Evolutionary conservation across 257 asterid genomes (phyloP).

Genomic region (Misopates orontium): DNA sequence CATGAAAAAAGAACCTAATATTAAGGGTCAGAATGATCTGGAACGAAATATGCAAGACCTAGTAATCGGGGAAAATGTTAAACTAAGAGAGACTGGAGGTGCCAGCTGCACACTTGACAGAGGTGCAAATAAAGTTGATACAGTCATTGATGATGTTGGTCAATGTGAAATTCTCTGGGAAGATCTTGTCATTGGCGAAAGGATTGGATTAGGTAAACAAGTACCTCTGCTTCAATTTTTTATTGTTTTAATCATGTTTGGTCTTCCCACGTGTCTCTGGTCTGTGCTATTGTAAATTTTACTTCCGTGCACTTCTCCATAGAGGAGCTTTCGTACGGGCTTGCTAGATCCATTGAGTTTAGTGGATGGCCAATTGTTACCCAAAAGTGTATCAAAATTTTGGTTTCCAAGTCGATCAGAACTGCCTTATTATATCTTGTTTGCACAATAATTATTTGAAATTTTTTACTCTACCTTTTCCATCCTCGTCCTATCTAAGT

Average conservation of each 20-base stretch:
- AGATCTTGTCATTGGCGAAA: slow-evolving; percentile 91
- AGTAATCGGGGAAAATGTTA: slow-evolving; percentile 31
- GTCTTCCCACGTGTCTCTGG: slow-evolving; percentile 17
- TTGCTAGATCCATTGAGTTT: slow-evolving; percentile 11
- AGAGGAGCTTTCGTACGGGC: slow-evolving; percentile 16
- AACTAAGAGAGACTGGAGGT: slow-evolving; percentile 44
- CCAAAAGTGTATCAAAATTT: slow-evolving; percentile 23
- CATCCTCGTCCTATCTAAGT: slow-evolving; percentile 17
- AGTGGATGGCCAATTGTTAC: slow-evolving; percentile 15
- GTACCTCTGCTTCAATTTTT: neutral
- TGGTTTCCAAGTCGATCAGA: neutral
- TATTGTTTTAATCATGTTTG: slow-evolving; percentile 19
- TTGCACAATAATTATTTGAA: slow-evolving; percentile 7
- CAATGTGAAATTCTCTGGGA: slow-evolving; percentile 99
- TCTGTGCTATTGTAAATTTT: neutral
- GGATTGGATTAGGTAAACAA: slow-evolving; percentile 94
- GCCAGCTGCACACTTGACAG: slow-evolving; percentile 42
- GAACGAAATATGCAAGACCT: slow-evolving; percentile 41
- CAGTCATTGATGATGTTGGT: slow-evolving; percentile 90
- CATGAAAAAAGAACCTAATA: slow-evolving; percentile 34
- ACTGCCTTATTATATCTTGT: slow-evolving; percentile 4
- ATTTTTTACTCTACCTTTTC: slow-evolving; percentile 20
- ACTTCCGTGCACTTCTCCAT: slow-evolving; percentile 10
- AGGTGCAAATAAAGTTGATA: slow-evolving; percentile 45
- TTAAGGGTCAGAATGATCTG: slow-evolving; percentile 23